Base-by-base conservation (phyloP, 169 alveolate species). In the Eimeria necatrix region DNA sequence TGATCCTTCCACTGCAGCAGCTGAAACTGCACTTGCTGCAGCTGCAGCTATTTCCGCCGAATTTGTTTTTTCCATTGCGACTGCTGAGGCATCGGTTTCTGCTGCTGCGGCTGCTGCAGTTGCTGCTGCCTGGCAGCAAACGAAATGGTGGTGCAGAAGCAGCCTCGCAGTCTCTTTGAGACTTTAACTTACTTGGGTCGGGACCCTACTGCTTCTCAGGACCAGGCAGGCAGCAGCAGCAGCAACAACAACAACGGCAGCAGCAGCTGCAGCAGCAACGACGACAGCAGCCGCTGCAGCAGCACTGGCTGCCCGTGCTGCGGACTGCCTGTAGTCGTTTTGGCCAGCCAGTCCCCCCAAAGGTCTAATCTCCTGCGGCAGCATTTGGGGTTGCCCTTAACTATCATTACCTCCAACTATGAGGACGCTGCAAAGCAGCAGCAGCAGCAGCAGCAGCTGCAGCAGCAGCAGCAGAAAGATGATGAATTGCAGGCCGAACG, bases 301-400 rank as follows among this genome's bases (percentile, higher is more conserved):
- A 68, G 78, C 78, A n/a, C 22, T 56, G 68, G 68, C 68, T 56
- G 68, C 68, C 12, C 22, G 22, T 56, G 78, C 32, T 18, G 78
- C 32, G 32, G 78, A 52, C 32, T 0, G 12, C 78, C 78, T 18
- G 78, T 68, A 1, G 78, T 68, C 14, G 78, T 68, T 16, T 8
- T 68, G 78, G 78, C 78, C 12, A 68, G 78, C 78, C 78, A n/a
- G n/a, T 68, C 78, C 14, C 78, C 78, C 14, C 78, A 68, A n/a
- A 68, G 78, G 32, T 18, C 32, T 14, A n/a, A 24, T 10, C 78
- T 68, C 14, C 32, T 68, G 46, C n/a, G n/a, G 78, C 78, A 68
- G 78, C 78, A 68, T n/a, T 24, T 68, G 46, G 46, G 32, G 32
- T 7, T 68, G 12, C 78, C 78, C 32, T 14, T 68, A 14, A 8